Evolutionary conservation across 2,329 filamentous ascomycete genomes (phyloP), one percentile per base, ranked within the genome.

Genomic region (Penicillium sp.): DNA sequence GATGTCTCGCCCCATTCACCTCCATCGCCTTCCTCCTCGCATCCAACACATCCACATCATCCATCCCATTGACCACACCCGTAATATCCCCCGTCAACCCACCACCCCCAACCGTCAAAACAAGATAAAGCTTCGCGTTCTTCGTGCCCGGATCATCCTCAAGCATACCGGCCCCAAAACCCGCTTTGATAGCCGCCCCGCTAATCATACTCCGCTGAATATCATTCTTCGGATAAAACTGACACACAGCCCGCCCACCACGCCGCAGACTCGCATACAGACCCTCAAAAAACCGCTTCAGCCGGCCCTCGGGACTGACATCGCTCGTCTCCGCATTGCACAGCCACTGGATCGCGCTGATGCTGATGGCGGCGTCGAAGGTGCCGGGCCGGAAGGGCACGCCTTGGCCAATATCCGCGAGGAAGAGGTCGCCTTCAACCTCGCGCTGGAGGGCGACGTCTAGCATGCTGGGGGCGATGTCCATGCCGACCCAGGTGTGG

Each of bases 161-260:
- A 50, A 99, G 81, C 36, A 99, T 84, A 79, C 95, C 95, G 0
- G 95, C 95, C 50, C 95, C 94, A 70, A 99, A 99, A 0, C 95
- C 95, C 1, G 95, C 95, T 72, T 90, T 92, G 61, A 98, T 89
- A 0, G 95, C 95, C 0, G 95, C 95, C 59, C 86, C 84, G 53
- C 89, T 91, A 66, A 99, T 96, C 93, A 99, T 96, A 70, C 85
- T 87, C 71, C 93, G 86, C 79, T 99, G 95, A 62, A 86, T 83
- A 67, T 96, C 90, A 74, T 99, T 98, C 79, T 96, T 96, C 2
- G 95, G 95, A 75, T 99, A 99, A 76, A 99, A 99, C 72, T 99
- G 95, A 73, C 93, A 96, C 14, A 98, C 94, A 0, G 95, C 95
- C 39, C 92, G 85, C 1, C 92, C 95, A 6, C 95, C 95, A 19